phyloP scores from a whole-genome alignment of 768 basidiomycete species.

The Termitomyces sp. region DNA sequence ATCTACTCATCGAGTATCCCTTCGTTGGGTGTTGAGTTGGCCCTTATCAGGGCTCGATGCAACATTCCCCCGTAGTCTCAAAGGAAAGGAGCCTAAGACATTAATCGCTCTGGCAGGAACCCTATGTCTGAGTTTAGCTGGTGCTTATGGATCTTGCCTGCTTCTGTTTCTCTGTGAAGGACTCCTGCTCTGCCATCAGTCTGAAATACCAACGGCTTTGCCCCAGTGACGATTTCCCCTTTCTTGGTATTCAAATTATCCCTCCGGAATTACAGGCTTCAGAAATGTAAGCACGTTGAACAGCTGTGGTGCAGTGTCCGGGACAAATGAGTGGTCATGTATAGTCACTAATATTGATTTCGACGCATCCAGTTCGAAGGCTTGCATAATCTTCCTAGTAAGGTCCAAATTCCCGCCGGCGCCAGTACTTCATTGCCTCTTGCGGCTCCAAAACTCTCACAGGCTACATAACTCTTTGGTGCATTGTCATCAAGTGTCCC shows the following conservation, averaged over 20 bases:
- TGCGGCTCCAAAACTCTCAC: background rate
- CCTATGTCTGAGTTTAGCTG: background rate
- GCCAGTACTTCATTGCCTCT: background rate
- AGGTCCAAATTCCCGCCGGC: background rate
- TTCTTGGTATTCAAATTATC: background rate
- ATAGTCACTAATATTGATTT: background rate
- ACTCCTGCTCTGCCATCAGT: background rate
- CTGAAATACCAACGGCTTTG: background rate
- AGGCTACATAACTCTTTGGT: background rate
- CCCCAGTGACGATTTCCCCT: background rate
- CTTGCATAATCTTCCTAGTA: background rate
- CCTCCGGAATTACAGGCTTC: background rate
- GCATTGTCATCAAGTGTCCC: background rate
- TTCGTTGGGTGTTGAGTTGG: too few species aligned
- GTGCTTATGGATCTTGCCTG: background rate
- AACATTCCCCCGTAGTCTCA: too few species aligned
- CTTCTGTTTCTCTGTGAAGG: too few species aligned
- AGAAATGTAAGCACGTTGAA: background rate
- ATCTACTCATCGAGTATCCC: too few species aligned
- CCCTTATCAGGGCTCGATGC: too few species aligned
- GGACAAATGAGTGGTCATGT: background rate
- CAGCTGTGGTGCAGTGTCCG: background rate
- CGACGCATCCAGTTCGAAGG: background rate
- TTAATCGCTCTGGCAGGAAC: too few species aligned
- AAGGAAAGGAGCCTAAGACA: too few species aligned